phyloP scores from a whole-genome alignment of 1,284 basidiomycete genomes.

The Microbotryomycetes sp. region DNA sequence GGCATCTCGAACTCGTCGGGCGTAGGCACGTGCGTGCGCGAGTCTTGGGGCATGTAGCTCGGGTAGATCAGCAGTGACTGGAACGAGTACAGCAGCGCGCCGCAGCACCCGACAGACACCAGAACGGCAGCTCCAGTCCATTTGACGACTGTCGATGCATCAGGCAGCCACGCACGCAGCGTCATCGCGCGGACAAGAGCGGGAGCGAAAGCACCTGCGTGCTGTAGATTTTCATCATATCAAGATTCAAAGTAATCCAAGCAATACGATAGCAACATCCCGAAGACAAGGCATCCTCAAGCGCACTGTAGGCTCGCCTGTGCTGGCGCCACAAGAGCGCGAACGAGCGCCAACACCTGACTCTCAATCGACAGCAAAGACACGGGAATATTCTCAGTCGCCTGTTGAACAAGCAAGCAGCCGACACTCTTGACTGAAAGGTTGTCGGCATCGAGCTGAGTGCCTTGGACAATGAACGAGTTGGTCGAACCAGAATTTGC shows the following conservation, averaged over 20 bases:
- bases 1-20: constrained; percentile 63
- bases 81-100: constrained; percentile 44
- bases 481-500: background rate
- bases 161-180: background rate
- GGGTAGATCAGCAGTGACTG: constrained; percentile 86
- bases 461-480: background rate
- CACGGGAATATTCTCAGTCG: background rate
- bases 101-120: constrained; percentile 1
- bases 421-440: background rate
- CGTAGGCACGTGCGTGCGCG: constrained; percentile 66
- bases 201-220: no score
- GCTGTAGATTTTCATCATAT: no score
- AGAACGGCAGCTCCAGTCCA: constrained; percentile 1
- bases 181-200: no score
- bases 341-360: background rate
- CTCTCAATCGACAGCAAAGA: background rate
- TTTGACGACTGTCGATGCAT: constrained; percentile 7
- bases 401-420: background rate
- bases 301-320: background rate
- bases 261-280: no score
- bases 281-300: background rate
- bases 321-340: background rate
- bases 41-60: constrained; percentile 72
- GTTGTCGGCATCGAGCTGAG: background rate
- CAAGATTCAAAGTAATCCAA: no score